Evolutionary conservation across 1,139 yeast genomes (phyloP), one percentile per base, ranked within the genome.

Genomic region (Kazachstania sp.): DNA sequence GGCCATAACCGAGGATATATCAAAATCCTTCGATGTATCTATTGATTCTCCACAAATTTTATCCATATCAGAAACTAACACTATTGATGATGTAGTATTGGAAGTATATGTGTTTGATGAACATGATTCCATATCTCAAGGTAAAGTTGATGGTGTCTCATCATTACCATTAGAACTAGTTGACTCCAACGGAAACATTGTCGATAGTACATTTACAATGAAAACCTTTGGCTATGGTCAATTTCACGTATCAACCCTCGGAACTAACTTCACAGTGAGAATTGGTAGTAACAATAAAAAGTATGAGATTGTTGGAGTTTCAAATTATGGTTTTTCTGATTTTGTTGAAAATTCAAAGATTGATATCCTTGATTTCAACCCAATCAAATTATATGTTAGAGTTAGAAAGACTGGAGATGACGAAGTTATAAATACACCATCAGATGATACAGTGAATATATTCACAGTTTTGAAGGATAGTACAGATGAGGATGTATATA

Each of bases 391-490:
- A 9, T 51, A 49, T 34, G 58, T 63, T 8, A 57, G 58, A 44
- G 46, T 55, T 18, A 37, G 49, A 18, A 41, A 44, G 37, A 39
- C 37, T 11, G 43, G 35, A 13, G 44, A 23, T 13, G n/a, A 29
- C n/a, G 32, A 26, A 16, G 4, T 12, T 4, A 31, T 26, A n/a
- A 35, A 42, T 16, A 43, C 39, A 29, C 18, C 4, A 4, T 23
- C 19, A 4, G 45, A 51, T 12, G 56, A 60, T 37, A 71, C 72
- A 19, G 77, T 90, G 45, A 86, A 92, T 63, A 81, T 90, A 36
- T 88, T 87, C 64, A 76, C 95, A 0, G 81, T 87, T 35, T 90
- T 95, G 0, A 78, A 88, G 51, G 95, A 95, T 30, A 83, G 77
- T 47, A 65, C 79, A 36, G 86, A 88, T 60, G 97, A 90, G 60